These are phyloP conservation scores for Balansia obtecta DNA, from an alignment of 2,329 filamentous ascomycete genomes.

Conservation along the genomic window DNA sequence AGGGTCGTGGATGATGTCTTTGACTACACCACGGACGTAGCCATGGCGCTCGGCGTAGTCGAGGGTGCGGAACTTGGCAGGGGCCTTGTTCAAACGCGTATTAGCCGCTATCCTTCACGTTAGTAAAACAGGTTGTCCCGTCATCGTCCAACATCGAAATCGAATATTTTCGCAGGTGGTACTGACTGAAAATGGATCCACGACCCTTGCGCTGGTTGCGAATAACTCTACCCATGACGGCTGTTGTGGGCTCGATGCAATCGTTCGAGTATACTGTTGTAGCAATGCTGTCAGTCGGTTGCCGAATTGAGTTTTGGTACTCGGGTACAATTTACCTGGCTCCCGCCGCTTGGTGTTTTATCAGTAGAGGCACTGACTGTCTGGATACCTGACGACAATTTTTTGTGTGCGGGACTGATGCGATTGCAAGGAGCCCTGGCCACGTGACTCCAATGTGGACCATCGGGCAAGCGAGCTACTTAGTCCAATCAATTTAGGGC, in stretches of 20 bases:
- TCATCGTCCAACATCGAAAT: slow-evolving; percentile 13
- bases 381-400: slow-evolving; percentile 18
- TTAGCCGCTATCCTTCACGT: slow-evolving; percentile 47
- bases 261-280: slow-evolving; percentile 19
- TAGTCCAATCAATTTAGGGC: background rate
- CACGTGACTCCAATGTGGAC: slow-evolving; percentile 19
- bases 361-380: slow-evolving; percentile 16
- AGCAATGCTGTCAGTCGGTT: slow-evolving; percentile 6
- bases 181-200: slow-evolving; percentile 46
- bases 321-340: slow-evolving; percentile 23
- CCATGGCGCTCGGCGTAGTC: slow-evolving; percentile 96
- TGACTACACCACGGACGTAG: slow-evolving; percentile 93
- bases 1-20: slow-evolving; percentile 98
- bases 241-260: slow-evolving; percentile 23
- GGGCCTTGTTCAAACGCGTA: slow-evolving; percentile 80
- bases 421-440: slow-evolving; percentile 20
- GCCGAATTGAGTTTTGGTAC: slow-evolving; percentile 11
- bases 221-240: slow-evolving; percentile 47
- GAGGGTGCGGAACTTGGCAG: slow-evolving; percentile 85
- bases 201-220: slow-evolving; percentile 53
- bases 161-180: slow-evolving; percentile 12
- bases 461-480: slow-evolving; percentile 5
- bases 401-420: slow-evolving; percentile 24
- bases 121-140: slow-evolving; percentile 15
- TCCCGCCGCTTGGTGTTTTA: slow-evolving; percentile 29